Base-by-base conservation (phyloP, 2,329 filamentous ascomycete species). In the Apiospora arundinis region DNA sequence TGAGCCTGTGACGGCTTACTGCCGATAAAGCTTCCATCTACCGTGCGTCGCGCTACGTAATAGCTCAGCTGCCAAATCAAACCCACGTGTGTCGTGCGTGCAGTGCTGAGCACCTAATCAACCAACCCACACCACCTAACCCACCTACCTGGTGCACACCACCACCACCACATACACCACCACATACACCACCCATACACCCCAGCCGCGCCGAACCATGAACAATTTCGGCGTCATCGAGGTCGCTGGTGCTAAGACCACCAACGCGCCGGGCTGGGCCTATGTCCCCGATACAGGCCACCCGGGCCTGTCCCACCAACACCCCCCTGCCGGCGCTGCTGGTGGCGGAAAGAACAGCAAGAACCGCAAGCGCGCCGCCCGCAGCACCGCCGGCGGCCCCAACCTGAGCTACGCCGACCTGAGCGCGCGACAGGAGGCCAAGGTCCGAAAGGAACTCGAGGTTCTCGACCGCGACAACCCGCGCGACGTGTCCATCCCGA, bases 191-290 rank as follows among this genome's bases (percentile, higher is more conserved):
- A 60, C 52, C 1, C 7, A 42, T 18, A 42, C 46, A 40, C 12
- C 46, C 46, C 48, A 25, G 45, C 32, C 42, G 42, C 42, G 42
- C 67, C 18, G 11, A 48, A n/a, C 23, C 37, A 91, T 90, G 87
- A 88, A 90, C 79, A 90, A 91, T 77, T 92, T 92, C 75, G 92
- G 93, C 77, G 94, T 98, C 77, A 91, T 97, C 82, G 92, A 97
- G 76, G 85, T 98, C 71, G 93, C 94, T 46, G 91, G 90, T 78
- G 85, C 90, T 40, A 90, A 90, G 73, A 91, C 90, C 21, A 89
- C 90, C 63, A 85, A 88, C 63, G 93, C 94, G 0, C 95, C 95
- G 0, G 95, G 95, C 78, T 98, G 95, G 92, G 94, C 94, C 16
- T 97, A 97, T 80, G 93, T 98, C 1, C 91, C 95, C 42, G 94